A percentile compares a stretch with the other conserved stretches of the same genome.
Evolutionary conservation across 257 asterid genomes (phyloP).

Genomic region (Nicotiana benthamiana): DNA sequence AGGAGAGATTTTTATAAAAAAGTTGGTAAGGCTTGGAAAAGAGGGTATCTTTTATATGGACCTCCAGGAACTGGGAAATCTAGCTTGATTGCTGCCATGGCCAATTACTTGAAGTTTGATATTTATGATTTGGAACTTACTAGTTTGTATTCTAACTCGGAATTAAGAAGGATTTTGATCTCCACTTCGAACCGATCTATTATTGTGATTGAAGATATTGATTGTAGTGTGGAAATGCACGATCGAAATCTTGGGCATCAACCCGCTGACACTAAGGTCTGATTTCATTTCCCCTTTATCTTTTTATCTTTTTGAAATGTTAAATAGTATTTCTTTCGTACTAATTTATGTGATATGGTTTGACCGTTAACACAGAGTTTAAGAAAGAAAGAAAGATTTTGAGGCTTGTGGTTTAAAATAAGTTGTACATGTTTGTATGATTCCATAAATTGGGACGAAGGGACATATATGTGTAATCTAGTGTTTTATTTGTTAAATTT

Average conservation of each 20-base stretch:
- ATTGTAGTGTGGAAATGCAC: conserved; percentile 61
- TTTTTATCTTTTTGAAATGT: not conserved
- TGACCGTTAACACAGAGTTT: too few relatives aligned
- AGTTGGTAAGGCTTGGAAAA: conserved; percentile 88
- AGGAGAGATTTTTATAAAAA: conserved; percentile 65
- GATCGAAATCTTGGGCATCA: conserved; percentile 29
- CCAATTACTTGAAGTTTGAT: conserved; percentile 65
- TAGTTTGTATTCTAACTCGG: conserved; percentile 41
- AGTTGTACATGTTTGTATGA: too few relatives aligned
- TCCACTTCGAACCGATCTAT: conserved; percentile 56
- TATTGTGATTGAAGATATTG: conserved; percentile 72
- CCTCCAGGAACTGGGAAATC: conserved; percentile 95
- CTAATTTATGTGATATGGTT: too few relatives aligned
- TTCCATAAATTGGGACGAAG: too few relatives aligned
- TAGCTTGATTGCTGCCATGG: conserved; percentile 76
- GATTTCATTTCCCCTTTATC: not conserved
- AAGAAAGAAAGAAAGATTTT: too few relatives aligned
- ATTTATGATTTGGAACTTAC: conserved; percentile 68
- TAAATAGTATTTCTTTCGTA: too few relatives aligned
- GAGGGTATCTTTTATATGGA: conserved; percentile 75
- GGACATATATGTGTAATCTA: too few relatives aligned
- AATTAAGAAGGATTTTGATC: conserved; percentile 52
- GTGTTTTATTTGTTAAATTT: not conserved
- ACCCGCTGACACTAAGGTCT: conserved; percentile 27
- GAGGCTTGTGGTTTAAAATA: too few relatives aligned